Evolutionary conservation across 176 grass and related monocot species (phyloP).

Genomic region (Juncus inflexus): DNA sequence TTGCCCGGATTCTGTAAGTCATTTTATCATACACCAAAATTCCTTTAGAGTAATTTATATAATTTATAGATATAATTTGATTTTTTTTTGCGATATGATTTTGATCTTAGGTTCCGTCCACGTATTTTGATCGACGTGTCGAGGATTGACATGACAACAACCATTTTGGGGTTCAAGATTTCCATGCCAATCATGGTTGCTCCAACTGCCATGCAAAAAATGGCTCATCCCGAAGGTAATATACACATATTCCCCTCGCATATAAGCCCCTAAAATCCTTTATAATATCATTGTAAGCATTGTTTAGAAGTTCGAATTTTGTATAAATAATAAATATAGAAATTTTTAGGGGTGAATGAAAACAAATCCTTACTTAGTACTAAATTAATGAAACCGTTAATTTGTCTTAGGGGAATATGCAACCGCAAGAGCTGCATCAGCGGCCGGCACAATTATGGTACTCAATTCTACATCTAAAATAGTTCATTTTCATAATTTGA

Average conservation of each 20-base stretch:
- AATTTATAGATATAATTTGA: not conserved
- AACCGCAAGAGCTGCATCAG: slow-evolving; percentile 74
- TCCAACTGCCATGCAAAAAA: slow-evolving; percentile 90
- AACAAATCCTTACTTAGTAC: too few relatives aligned
- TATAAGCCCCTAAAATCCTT: too few relatives aligned
- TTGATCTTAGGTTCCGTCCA: slow-evolving; percentile 63
- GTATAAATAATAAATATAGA: too few relatives aligned
- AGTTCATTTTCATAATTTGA: not conserved
- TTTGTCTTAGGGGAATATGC: slow-evolving; percentile 72
- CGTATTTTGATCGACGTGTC: slow-evolving; percentile 95
- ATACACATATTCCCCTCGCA: not conserved
- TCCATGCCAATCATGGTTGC: slow-evolving; percentile 98
- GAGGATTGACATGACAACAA: slow-evolving; percentile 81
- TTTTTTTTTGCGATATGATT: not conserved
- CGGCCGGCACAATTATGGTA: slow-evolving; percentile 88
- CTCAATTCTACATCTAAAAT: too few relatives aligned
- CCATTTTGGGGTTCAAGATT: slow-evolving; percentile 86
- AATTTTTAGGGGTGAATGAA: too few relatives aligned
- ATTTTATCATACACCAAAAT: not conserved
- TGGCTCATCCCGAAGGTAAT: slow-evolving; percentile 94
- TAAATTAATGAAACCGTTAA: slow-evolving; percentile 7
- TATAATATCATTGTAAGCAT: too few relatives aligned
- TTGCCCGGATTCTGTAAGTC: slow-evolving; percentile 79
- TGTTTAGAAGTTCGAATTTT: too few relatives aligned
- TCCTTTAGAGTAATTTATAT: not conserved